These are phyloP conservation scores for Pseudopyrenochaeta lycopersici DNA, from an alignment of 2,329 filamentous ascomycete genomes.

Conservation along the genomic window DNA sequence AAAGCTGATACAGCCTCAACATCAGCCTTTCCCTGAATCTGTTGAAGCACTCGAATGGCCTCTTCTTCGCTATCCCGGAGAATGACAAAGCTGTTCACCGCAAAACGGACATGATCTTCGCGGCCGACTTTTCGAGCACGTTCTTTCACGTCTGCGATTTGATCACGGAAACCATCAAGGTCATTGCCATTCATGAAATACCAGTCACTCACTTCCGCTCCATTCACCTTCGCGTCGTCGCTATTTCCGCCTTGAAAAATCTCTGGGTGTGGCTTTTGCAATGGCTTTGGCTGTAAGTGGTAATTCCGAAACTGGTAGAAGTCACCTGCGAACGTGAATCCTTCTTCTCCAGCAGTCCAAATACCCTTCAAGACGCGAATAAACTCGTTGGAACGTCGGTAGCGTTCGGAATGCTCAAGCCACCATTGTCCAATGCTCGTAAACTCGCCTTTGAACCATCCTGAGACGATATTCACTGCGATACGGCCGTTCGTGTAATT, in stretches of 20 bases:
- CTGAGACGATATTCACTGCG: constrained; percentile 62
- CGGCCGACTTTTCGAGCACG: constrained; percentile 57
- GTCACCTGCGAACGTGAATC: constrained; percentile 60
- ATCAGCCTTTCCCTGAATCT: constrained; percentile 64
- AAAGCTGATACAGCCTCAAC: constrained; percentile 61
- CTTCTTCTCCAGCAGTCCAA: constrained; percentile 57
- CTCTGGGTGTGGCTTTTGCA: constrained; percentile 60
- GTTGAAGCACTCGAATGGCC: constrained; percentile 58
- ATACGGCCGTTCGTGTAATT: constrained; percentile 62
- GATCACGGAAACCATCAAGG: constrained; percentile 60
- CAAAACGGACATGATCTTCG: constrained; percentile 58
- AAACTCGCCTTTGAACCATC: constrained; percentile 65
- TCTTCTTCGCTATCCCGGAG: constrained; percentile 61
- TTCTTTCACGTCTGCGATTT: constrained; percentile 60
- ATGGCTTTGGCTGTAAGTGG: constrained; percentile 59
- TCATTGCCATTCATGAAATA: constrained; percentile 68
- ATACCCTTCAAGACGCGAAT: constrained; percentile 62
- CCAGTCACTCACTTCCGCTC: constrained; percentile 58
- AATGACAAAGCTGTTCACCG: constrained; percentile 61
- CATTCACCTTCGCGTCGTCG: constrained; percentile 61
- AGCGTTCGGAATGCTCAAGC: constrained; percentile 63
- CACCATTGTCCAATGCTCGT: constrained; percentile 63
- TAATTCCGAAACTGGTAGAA: constrained; percentile 65
- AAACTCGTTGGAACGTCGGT: constrained; percentile 60
- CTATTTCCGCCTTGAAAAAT: constrained; percentile 65